Percentiles rank a stretch among this genome's conserved stretches.
phyloP scores from a whole-genome alignment of 106 monocot species.

The Amphibolis antarctica region DNA sequence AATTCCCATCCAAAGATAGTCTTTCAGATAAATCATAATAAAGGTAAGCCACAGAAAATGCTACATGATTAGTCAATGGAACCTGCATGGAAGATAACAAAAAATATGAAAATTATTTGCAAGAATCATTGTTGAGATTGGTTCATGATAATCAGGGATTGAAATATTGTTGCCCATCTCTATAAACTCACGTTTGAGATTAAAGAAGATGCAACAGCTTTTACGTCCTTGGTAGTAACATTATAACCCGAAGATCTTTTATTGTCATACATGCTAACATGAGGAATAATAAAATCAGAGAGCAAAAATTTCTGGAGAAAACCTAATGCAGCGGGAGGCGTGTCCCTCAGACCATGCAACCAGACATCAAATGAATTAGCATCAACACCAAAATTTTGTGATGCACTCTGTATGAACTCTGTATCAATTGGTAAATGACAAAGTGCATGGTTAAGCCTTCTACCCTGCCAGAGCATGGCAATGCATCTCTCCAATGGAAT shows the following conservation, averaged over 20 bases:
- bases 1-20: constrained; percentile 35
- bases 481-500: constrained; percentile 34
- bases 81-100: constrained; percentile 24
- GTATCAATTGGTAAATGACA: constrained; percentile 48
- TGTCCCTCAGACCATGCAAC: constrained; percentile 33
- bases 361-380: constrained; percentile 35
- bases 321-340: constrained; percentile 20
- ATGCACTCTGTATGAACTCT: constrained; percentile 21
- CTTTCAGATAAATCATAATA: constrained; percentile 74
- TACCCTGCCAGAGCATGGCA: constrained; percentile 46
- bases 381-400: constrained; percentile 20
- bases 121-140: neutral
- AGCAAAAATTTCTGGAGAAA: constrained; percentile 50
- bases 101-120: neutral
- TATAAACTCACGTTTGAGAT: constrained; percentile 40
- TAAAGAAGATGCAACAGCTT: constrained; percentile 37
- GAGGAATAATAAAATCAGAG: constrained; percentile 30
- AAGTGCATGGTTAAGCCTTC: constrained; percentile 56
- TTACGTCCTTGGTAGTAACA: constrained; percentile 32
- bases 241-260: constrained; percentile 14
- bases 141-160: neutral
- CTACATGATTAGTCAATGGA: constrained; percentile 26
- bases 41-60: constrained; percentile 46
- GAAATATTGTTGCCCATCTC: neutral
- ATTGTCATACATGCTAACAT: constrained; percentile 8